These are phyloP conservation scores for Anacardium occidentale DNA, from an alignment of 345 rosid genomes.

Conservation along the genomic window DNA sequence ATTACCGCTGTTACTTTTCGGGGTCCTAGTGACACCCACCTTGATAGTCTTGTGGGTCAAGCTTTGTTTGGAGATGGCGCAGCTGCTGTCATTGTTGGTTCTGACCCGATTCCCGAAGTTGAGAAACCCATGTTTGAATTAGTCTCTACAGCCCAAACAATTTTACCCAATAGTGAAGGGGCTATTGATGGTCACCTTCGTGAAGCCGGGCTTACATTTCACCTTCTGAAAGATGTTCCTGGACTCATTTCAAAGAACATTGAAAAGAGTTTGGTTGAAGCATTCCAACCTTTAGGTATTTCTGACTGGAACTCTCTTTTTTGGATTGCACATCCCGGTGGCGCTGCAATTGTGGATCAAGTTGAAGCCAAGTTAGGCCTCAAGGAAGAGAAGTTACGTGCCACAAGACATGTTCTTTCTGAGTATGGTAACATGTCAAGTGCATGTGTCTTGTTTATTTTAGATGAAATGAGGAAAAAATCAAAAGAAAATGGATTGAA, in stretches of 20 bases:
- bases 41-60: constrained; percentile 50
- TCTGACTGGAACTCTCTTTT: constrained; percentile 58
- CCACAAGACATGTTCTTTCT: constrained; percentile 35
- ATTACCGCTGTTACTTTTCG: constrained; percentile 40
- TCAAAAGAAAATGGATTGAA: constrained; percentile 28
- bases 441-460: constrained; percentile 42
- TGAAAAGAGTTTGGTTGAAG: constrained; percentile 35
- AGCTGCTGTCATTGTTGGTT: constrained; percentile 43
- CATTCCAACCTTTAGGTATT: constrained; percentile 44
- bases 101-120: constrained; percentile 30
- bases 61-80: constrained; percentile 56
- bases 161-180: constrained; percentile 48
- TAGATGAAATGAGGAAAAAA: constrained; percentile 52
- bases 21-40: constrained; percentile 42
- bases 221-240: constrained; percentile 47
- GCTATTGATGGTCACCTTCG: constrained; percentile 52
- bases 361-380: constrained; percentile 39
- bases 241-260: constrained; percentile 40
- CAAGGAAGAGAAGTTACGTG: constrained; percentile 34
- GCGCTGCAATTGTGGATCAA: constrained; percentile 45
- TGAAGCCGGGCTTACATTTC: constrained; percentile 46
- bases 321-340: constrained; percentile 57
- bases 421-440: constrained; percentile 55
- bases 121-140: constrained; percentile 46
- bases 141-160: constrained; percentile 41